Evolutionary conservation across 164 flowering plant species (phyloP).

Genomic region (Kalanchoe fedtschenkoi): DNA sequence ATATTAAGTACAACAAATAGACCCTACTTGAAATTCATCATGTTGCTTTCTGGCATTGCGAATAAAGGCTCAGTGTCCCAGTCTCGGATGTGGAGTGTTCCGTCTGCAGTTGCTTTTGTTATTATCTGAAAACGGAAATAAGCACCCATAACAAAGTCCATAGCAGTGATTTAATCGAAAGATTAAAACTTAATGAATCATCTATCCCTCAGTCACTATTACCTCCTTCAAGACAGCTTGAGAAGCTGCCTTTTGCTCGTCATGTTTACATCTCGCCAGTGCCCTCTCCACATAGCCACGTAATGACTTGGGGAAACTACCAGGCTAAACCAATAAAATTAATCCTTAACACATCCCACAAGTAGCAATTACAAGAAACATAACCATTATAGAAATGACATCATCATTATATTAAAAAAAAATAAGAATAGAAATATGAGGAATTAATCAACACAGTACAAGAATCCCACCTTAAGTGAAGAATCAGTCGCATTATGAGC

Average conservation of each 20-base stretch:
- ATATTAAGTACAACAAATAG: conserved; percentile 17
- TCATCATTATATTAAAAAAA: background rate
- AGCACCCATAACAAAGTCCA: conserved; percentile 1
- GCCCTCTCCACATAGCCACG: conserved; percentile 92
- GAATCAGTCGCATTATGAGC: conserved; percentile 47
- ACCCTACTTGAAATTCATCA: conserved; percentile 37
- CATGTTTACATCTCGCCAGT: conserved; percentile 80
- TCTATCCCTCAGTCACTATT: background rate
- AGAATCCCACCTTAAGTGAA: conserved; percentile 46
- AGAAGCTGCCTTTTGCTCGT: conserved; percentile 54
- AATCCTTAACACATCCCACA: background rate
- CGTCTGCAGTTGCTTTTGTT: conserved; percentile 71
- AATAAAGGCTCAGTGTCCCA: conserved; percentile 96
- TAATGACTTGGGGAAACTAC: conserved; percentile 59
- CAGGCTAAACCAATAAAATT: conserved; percentile 37
- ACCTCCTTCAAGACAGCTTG: conserved; percentile 87
- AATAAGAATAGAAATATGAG: background rate
- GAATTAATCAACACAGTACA: background rate
- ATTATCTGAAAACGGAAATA: conserved; percentile 41
- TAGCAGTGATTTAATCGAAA: background rate
- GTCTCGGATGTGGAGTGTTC: conserved; percentile 66
- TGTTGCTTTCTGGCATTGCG: conserved; percentile 30
- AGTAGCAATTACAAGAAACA: background rate
- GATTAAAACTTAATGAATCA: background rate
- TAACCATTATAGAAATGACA: background rate